These are phyloP conservation scores for Millerago galiae DNA, from an alignment of 805 yeast genomes.

Conservation along the genomic window DNA sequence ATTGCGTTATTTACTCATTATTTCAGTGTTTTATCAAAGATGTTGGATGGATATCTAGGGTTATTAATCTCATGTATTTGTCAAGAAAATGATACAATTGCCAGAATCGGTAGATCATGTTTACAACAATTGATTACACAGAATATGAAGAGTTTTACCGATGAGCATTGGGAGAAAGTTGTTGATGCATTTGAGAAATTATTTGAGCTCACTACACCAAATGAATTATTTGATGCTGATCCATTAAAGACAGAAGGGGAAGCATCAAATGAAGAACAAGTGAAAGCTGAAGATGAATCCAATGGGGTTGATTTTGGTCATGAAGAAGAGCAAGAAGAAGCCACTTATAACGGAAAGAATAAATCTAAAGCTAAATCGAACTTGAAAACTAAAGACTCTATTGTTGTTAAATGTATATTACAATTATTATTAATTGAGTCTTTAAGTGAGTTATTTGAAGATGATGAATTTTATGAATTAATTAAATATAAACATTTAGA, in stretches of 20 bases:
- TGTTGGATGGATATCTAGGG: slow-evolving; percentile 73
- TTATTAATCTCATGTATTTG: slow-evolving; percentile 83
- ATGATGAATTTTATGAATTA: slow-evolving; percentile 54
- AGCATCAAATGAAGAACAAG: slow-evolving; percentile 1
- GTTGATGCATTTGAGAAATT: slow-evolving; percentile 58
- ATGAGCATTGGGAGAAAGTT: slow-evolving; percentile 69
- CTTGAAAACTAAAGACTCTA: slow-evolving; percentile 56
- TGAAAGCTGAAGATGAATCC: slow-evolving; percentile 6
- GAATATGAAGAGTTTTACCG: slow-evolving; percentile 58
- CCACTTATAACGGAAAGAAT: not conserved
- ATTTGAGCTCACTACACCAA: slow-evolving; percentile 80
- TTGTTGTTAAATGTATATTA: slow-evolving; percentile 87
- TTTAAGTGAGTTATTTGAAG: slow-evolving; percentile 73
- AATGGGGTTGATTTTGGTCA: slow-evolving; percentile 21
- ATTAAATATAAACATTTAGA: slow-evolving; percentile 65
- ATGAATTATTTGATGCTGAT: slow-evolving; percentile 61
- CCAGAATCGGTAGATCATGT: slow-evolving; percentile 90
- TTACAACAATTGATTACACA: slow-evolving; percentile 72
- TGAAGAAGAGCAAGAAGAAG: slow-evolving; percentile 2
- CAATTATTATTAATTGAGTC: slow-evolving; percentile 87
- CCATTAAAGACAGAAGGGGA: slow-evolving; percentile 27
- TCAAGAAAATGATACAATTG: slow-evolving; percentile 95
- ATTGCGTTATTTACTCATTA: slow-evolving; percentile 77
- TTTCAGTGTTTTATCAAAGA: slow-evolving; percentile 66
- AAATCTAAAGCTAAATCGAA: slow-evolving; percentile 7